Conservation (phyloP, 164 flowering plant species). For the Umbilicus rupestris region DNA sequence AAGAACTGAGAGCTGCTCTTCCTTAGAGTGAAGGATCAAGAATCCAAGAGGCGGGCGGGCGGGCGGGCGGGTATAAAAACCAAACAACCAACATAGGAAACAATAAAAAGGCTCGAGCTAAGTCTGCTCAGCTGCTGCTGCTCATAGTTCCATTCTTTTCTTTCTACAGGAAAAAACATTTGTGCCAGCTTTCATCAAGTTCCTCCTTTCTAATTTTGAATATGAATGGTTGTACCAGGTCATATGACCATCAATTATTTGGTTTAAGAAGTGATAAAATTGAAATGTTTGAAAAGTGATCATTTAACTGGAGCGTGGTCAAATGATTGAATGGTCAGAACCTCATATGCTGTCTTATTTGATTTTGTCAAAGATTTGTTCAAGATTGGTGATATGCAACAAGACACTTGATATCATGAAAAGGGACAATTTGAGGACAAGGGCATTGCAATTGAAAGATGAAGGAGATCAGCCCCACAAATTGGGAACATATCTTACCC, state of each 20-base stretch:
- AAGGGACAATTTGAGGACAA: constrained; percentile 4
- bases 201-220: no score
- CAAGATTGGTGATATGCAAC: background rate
- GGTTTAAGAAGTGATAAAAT: no score
- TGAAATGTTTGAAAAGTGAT: no score
- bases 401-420: background rate
- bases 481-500: constrained; percentile 14
- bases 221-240: no score
- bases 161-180: no score
- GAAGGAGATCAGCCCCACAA: constrained; percentile 11
- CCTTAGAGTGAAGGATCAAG: constrained; percentile 27
- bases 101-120: background rate
- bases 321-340: no score
- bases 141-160: background rate
- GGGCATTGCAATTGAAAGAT: constrained; percentile 11
- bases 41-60: no score
- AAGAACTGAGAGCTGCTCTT: constrained; percentile 50
- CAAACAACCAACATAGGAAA: background rate
- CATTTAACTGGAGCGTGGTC: no score
- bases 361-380: background rate
- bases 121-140: background rate
- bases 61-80: no score
- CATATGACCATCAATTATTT: no score
- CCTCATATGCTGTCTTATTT: no score
- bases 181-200: no score